Base-by-base conservation (phyloP, 768 basidiomycete species). In the Fistulinella prunicolor region DNA sequence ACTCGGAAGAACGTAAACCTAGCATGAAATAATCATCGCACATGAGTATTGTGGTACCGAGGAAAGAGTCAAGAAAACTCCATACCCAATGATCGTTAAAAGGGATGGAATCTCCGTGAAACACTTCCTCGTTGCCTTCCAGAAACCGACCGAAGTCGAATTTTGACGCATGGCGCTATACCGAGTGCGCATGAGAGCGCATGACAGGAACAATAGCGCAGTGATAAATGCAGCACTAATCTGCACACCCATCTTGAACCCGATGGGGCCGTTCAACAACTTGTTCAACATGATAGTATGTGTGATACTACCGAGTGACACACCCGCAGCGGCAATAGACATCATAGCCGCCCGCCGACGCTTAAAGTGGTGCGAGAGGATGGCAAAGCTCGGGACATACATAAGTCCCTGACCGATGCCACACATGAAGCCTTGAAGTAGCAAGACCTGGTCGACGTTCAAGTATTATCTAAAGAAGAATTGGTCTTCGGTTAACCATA, bases 231-330 rank as follows among this genome's bases (percentile, higher is more conserved):
- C 60, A 1, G 71, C 76, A 45, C 67, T 75, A 12, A 68, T 69
- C 4, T 65, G 68, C 0, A 72, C 70, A 22, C 72, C 70, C 34
- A 49, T 65, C 14, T 55, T 64, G 55, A 80, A 75, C 7, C 84
- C 80, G 4, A 74, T 60, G 6, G 65, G 54, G 3, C 74, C 72
- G 44, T 73, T 75, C 44, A 43, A 50, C 29, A 44, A 50, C 20
- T 71, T 63, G 59, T 86, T 85, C 24, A 87, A 65, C 71, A 85
- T 76, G 52, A 83, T 80, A 0, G 82, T 80, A 46, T 83, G 76
- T 14, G 78, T 54, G 19, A 80, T 65, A 6, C 78, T 80, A 8
- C 85, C 83, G 3, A 82, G 59, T 3, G 78, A 73, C 28, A 75
- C 70, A 20, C 76, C 76, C 23, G 77, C 75, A 23, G 74, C 30